Evolutionary conservation across 306 rosid genomes (phyloP), one percentile per base, ranked within the genome.

Genomic region (Vachellia pachyceras): DNA sequence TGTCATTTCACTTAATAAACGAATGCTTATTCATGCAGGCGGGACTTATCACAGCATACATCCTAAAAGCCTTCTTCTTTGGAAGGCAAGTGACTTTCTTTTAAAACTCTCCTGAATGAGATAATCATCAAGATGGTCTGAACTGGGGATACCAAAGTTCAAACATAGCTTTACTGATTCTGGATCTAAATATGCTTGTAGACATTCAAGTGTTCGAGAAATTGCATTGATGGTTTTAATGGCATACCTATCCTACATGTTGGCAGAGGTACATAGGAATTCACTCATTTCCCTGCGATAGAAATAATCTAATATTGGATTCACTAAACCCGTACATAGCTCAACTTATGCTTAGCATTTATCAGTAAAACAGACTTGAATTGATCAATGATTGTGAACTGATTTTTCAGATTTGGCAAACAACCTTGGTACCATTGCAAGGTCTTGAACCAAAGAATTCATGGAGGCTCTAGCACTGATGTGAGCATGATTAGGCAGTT

Each of bases 191-290:
- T 10, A 64, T 23, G 69, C 20, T 63, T 86, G 70, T 92, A 95
- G 99, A 77, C 97, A 93, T 85, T 89, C 97, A 54, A 93, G 94
- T 84, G 87, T 93, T 44, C 93, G 99, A 0, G 97, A 95, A 88
- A 86, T 93, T 78, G 60, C 99, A 13, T 3, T 95, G 84, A 89
- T 89, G 96, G 83, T 95, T 72, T 83, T 95, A 82, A 91, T 90
- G 97, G 94, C 99, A 23, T 93, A 95, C 79, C 87, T 95, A 29
- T 95, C 97, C 78, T 95, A 93, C 88, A 89, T 85, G 97, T 85
- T 93, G 85, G 87, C 99, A 57, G 99, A 95, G 99, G 99, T 95
- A 72, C 60, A 35, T 60, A 23, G 14, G 35, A 78, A 33, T 68
- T 50, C 76, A 37, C 29, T 46, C 41, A 23, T 23, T 71, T 73